phyloP scores from a whole-genome alignment of 2,329 filamentous ascomycete genomes.

The Leptographium procerum region DNA sequence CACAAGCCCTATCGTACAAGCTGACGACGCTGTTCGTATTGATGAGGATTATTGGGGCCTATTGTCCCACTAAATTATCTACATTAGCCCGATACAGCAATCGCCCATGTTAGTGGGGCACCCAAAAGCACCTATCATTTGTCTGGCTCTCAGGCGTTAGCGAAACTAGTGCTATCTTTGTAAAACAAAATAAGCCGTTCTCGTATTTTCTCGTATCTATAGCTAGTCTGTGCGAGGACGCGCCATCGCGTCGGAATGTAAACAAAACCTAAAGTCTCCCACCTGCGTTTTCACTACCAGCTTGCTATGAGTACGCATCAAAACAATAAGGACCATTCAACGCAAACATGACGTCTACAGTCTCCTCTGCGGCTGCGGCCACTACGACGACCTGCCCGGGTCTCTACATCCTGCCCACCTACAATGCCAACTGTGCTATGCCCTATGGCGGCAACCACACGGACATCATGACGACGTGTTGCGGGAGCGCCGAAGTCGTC shows the following conservation, averaged over 20 bases:
- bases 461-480: slow-evolving; percentile 1
- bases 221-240: neutral
- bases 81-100: neutral
- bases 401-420: slow-evolving; percentile 1
- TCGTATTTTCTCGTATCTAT: neutral
- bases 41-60: too few relatives aligned
- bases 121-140: neutral
- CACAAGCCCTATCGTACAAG: too few relatives aligned
- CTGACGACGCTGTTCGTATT: too few relatives aligned
- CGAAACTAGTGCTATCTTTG: neutral
- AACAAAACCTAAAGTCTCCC: neutral
- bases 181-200: neutral
- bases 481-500: neutral
- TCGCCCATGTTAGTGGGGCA: neutral
- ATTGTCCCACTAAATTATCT: neutral
- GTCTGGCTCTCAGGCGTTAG: neutral
- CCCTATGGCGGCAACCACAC: slow-evolving; percentile 4
- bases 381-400: neutral
- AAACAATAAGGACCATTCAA: neutral
- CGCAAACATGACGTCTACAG: neutral
- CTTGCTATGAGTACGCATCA: neutral
- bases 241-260: neutral
- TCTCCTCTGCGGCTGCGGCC: neutral
- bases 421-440: slow-evolving; percentile 5
- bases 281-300: neutral